phyloP scores from a whole-genome alignment of 192 early-diverging fungal species.

The Fimicolochytrium jonesii region DNA sequence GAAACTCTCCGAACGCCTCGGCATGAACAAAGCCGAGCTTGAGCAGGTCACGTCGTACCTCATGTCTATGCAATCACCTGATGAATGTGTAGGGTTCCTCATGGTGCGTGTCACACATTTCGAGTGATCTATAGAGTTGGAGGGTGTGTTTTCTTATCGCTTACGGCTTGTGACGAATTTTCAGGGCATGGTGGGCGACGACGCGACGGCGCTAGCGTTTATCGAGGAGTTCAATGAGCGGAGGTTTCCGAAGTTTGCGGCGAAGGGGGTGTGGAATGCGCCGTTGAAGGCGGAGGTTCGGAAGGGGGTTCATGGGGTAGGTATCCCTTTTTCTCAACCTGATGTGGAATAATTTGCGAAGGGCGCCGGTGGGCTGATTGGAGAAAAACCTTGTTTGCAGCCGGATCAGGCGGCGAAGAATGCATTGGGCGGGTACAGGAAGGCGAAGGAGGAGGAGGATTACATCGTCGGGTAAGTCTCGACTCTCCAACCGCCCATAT shows the following conservation, averaged over 20 bases:
- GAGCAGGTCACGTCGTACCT: constrained; percentile 20
- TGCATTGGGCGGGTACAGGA: constrained; percentile 5
- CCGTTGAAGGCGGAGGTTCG: constrained; percentile 6
- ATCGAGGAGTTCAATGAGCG: constrained; percentile 26
- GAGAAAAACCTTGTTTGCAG: too few species aligned
- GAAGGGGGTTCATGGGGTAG: too few species aligned
- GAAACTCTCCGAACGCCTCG: constrained; percentile 17
- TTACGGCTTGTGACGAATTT: neutral
- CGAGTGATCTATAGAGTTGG: neutral
- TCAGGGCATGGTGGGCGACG: constrained; percentile 32
- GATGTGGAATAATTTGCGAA: too few species aligned
- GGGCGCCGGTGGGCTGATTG: too few species aligned
- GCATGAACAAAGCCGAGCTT: constrained; percentile 22
- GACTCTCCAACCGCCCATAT: too few species aligned
- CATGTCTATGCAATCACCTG: neutral
- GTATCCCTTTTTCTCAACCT: too few species aligned
- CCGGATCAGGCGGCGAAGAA: too few species aligned
- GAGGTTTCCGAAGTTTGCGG: constrained; percentile 14
- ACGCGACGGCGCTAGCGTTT: constrained; percentile 21
- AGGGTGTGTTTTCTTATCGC: neutral
- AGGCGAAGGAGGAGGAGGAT: constrained; percentile 7
- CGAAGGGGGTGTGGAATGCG: constrained; percentile 7
- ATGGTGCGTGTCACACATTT: neutral
- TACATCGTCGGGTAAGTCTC: neutral
- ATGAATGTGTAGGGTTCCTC: constrained; percentile 18